Percentiles rank a stretch among this genome's conserved stretches.
Conservation (phyloP, 306 rosid species). For the Gleditsia sinensis region DNA sequence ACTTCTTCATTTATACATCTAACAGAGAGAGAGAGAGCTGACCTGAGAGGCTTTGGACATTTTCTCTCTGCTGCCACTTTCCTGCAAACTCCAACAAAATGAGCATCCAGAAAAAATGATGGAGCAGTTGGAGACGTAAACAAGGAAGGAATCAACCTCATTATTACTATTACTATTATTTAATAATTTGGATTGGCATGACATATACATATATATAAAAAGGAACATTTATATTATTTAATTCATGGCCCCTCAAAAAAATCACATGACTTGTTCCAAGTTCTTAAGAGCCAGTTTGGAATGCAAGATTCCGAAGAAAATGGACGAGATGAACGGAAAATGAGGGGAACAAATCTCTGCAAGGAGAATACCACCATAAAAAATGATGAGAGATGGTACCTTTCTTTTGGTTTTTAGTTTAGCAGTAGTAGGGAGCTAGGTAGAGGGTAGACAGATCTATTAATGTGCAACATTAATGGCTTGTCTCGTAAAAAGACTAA, state of each 20-base stretch:
- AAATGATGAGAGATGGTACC: slow-evolving; percentile 3
- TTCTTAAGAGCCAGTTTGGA: no score
- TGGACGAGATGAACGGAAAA: slow-evolving; percentile 8
- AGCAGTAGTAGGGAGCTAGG: background rate
- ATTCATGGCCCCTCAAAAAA: no score
- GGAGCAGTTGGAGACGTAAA: background rate
- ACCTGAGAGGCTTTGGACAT: slow-evolving; percentile 10
- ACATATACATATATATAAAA: no score
- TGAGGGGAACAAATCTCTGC: background rate
- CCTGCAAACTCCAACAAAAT: background rate
- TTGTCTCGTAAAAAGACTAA: background rate
- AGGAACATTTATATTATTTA: no score
- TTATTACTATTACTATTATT: no score
- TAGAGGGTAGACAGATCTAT: no score
- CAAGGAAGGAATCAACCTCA: background rate
- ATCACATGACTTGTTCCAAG: no score
- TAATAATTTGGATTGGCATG: background rate
- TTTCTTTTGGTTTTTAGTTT: background rate
- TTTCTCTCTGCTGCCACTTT: background rate
- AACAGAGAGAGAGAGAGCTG: background rate
- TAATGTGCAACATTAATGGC: background rate
- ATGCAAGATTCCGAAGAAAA: slow-evolving; percentile 29
- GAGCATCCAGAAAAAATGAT: background rate
- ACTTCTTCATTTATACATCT: background rate
- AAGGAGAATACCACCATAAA: background rate